These are phyloP conservation scores for Debaryomyces psychrophilus DNA, from an alignment of 1,139 yeast species.

Conservation along the genomic window DNA sequence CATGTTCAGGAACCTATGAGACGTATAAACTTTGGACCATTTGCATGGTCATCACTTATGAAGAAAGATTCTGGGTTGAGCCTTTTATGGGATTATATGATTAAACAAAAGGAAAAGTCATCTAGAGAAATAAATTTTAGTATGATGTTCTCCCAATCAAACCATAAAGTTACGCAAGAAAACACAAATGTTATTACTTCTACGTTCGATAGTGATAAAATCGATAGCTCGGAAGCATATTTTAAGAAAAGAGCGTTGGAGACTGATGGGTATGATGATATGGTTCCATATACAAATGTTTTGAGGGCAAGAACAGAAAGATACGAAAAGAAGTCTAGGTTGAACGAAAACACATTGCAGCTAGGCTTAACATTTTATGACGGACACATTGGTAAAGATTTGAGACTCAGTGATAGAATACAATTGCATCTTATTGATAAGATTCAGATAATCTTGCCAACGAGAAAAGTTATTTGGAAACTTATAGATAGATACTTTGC, in stretches of 20 bases:
- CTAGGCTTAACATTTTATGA: conserved; percentile 35
- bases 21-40: conserved; percentile 51
- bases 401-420: conserved; percentile 36
- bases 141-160: conserved; percentile 21
- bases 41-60: conserved; percentile 51
- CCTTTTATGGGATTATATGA: conserved; percentile 35
- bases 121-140: conserved; percentile 23
- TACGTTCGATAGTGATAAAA: conserved; percentile 15
- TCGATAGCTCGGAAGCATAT: conserved; percentile 25
- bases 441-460: conserved; percentile 36
- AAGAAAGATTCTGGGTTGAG: conserved; percentile 51
- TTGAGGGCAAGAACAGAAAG: conserved; percentile 25
- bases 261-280: conserved; percentile 40
- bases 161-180: conserved; percentile 29
- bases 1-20: conserved; percentile 37
- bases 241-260: conserved; percentile 39
- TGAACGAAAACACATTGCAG: conserved; percentile 25
- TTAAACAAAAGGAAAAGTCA: conserved; percentile 25
- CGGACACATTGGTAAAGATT: conserved; percentile 33
- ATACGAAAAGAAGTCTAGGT: conserved; percentile 18
- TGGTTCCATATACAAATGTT: conserved; percentile 36
- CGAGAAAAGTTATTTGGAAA: conserved; percentile 35
- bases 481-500: conserved; percentile 34
- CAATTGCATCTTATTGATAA: conserved; percentile 35
- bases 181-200: conserved; percentile 26